A percentile compares a stretch with the other conserved stretches of the same genome.
Conservation (phyloP, 2,329 filamentous ascomycete genomes). For the Penicillium sp. region DNA sequence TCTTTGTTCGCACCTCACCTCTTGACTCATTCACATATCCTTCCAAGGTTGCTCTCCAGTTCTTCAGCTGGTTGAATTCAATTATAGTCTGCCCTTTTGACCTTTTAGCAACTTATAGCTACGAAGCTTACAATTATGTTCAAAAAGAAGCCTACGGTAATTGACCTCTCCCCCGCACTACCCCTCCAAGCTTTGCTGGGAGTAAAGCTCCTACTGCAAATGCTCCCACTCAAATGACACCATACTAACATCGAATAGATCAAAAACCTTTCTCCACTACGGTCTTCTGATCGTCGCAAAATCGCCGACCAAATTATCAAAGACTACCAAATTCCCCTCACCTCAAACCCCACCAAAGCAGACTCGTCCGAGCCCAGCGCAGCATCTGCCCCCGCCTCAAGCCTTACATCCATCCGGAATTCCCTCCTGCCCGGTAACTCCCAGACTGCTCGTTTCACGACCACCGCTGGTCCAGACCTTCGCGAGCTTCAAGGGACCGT, state of each 20-base stretch:
- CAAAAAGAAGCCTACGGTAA: slow-evolving; percentile 61
- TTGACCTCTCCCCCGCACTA: slow-evolving; percentile 28
- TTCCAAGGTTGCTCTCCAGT: neutral
- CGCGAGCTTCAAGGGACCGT: slow-evolving; percentile 61
- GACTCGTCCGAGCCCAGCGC: slow-evolving; percentile 26
- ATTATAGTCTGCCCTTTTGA: no score
- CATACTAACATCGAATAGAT: slow-evolving; percentile 45
- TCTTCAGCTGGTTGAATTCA: neutral
- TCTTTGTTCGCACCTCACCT: slow-evolving; percentile 2
- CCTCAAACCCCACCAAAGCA: slow-evolving; percentile 32
- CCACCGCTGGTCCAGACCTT: slow-evolving; percentile 61
- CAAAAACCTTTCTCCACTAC: slow-evolving; percentile 64
- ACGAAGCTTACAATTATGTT: slow-evolving; percentile 48
- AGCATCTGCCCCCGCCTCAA: slow-evolving; percentile 42
- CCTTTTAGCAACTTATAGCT: neutral
- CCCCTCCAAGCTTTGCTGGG: slow-evolving; percentile 17
- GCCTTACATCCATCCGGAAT: slow-evolving; percentile 53
- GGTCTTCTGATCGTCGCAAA: slow-evolving; percentile 65
- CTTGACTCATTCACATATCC: neutral
- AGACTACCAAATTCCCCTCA: slow-evolving; percentile 55
- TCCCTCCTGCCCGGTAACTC: slow-evolving; percentile 62
- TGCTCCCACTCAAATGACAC: no score
- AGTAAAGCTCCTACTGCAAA: neutral
- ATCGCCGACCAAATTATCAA: slow-evolving; percentile 66
- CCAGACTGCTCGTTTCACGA: slow-evolving; percentile 62